Percentiles rank a stretch among this genome's conserved stretches.
phyloP scores from a whole-genome alignment of 306 rosid species.

The Neltuma alba region DNA sequence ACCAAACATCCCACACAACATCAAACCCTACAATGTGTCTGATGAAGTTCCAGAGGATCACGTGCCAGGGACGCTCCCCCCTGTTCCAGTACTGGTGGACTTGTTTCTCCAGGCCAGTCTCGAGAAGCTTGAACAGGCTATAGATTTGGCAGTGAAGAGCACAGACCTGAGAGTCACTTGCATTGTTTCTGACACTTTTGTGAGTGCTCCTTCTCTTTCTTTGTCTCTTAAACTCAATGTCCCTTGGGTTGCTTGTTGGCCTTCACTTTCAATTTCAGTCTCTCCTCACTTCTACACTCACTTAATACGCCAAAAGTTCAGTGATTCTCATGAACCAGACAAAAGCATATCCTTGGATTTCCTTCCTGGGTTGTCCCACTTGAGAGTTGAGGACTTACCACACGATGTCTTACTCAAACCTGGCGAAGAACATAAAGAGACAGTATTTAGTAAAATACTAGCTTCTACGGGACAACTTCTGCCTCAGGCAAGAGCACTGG shows the following conservation, averaged over 20 bases:
- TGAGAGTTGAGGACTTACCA: slow-evolving; percentile 33
- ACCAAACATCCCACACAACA: slow-evolving; percentile 11
- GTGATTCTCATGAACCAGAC: neutral
- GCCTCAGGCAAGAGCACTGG: slow-evolving; percentile 36
- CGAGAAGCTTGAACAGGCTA: slow-evolving; percentile 24
- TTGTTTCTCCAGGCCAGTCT: slow-evolving; percentile 35
- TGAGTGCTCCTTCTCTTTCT: slow-evolving; percentile 6
- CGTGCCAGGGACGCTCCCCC: neutral
- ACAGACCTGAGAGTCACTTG: slow-evolving; percentile 32
- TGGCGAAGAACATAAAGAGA: slow-evolving; percentile 3
- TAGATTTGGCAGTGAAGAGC: slow-evolving; percentile 33
- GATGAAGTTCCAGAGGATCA: slow-evolving; percentile 42
- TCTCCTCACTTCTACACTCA: slow-evolving; percentile 34
- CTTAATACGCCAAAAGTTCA: slow-evolving; percentile 18
- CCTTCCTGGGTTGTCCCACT: slow-evolving; percentile 42
- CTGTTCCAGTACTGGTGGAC: neutral
- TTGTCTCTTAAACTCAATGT: slow-evolving; percentile 35
- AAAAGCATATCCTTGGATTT: slow-evolving; percentile 26
- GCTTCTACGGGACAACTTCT: slow-evolving; percentile 26
- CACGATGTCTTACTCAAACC: neutral
- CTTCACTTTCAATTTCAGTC: slow-evolving; percentile 18
- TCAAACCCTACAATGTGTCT: slow-evolving; percentile 31
- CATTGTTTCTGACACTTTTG: slow-evolving; percentile 38
- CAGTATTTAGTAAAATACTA: slow-evolving; percentile 20
- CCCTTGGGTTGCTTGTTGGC: slow-evolving; percentile 51